These are phyloP conservation scores for Biscutella laevigata DNA, from an alignment of 441 rosid genomes.

Conservation along the genomic window DNA sequence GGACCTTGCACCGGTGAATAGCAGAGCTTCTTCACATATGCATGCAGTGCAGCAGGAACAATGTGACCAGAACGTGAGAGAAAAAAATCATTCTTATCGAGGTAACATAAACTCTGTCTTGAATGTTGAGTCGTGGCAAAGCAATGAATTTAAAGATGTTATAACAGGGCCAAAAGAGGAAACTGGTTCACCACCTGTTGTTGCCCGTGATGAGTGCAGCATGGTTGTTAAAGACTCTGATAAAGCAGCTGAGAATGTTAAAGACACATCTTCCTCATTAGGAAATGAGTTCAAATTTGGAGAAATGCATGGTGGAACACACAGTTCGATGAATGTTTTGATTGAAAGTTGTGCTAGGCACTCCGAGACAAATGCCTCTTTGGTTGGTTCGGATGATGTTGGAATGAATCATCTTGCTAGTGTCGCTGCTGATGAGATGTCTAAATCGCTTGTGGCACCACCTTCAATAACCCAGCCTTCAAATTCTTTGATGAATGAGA, in stretches of 20 bases:
- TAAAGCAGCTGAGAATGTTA: constrained; percentile 35
- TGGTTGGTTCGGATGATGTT: constrained; percentile 68
- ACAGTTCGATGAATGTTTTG: constrained; percentile 75
- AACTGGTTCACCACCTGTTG: constrained; percentile 42
- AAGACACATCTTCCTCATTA: constrained; percentile 37
- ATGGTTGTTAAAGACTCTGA: constrained; percentile 35
- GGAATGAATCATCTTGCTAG: constrained; percentile 96
- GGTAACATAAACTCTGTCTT: constrained; percentile 33
- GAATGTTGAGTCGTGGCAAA: constrained; percentile 54
- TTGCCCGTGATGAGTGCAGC: constrained; percentile 34
- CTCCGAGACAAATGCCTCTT: constrained; percentile 44
- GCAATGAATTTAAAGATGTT: constrained; percentile 51
- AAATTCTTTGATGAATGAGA: constrained; percentile 29
- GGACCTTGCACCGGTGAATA: constrained; percentile 45
- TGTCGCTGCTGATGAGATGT: constrained; percentile 91
- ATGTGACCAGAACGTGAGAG: constrained; percentile 41
- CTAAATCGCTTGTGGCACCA: constrained; percentile 48
- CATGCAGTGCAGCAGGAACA: constrained; percentile 58
- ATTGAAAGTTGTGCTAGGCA: constrained; percentile 80
- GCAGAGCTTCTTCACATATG: constrained; percentile 62
- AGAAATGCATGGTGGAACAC: constrained; percentile 50
- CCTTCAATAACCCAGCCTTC: constrained; percentile 47
- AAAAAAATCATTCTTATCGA: constrained; percentile 36
- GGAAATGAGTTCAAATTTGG: constrained; percentile 41
- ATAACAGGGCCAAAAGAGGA: constrained; percentile 44